Percentiles rank a stretch among this genome's conserved stretches.
These are phyloP conservation scores for Cystofilobasidium ferigula DNA, from an alignment of 768 basidiomycete species.

Conservation along the genomic window DNA sequence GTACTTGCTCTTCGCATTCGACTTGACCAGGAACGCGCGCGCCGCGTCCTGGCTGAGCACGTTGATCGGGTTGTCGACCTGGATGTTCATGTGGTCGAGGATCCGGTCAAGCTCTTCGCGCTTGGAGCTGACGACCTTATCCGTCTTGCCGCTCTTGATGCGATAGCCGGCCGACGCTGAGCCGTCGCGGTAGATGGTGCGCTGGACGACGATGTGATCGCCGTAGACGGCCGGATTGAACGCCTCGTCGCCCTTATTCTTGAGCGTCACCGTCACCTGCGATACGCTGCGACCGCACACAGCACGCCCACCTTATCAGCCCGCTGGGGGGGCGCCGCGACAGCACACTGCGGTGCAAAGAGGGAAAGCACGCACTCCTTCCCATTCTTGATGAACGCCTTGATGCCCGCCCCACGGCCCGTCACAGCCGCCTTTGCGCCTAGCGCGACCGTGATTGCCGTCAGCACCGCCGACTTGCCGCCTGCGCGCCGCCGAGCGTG, in stretches of 20 bases:
- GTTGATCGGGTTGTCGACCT: conserved; percentile 89
- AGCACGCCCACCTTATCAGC: too few relatives aligned
- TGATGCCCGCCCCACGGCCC: conserved; percentile 73
- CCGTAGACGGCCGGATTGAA: conserved; percentile 77
- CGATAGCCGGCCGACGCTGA: conserved; percentile 55
- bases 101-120: conserved; percentile 77
- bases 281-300: conserved; percentile 44
- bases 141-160: conserved; percentile 57
- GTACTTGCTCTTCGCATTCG: conserved; percentile 75
- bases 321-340: neutral
- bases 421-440: conserved; percentile 89
- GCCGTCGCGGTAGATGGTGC: conserved; percentile 67
- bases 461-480: conserved; percentile 87
- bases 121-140: conserved; percentile 58
- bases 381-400: conserved; percentile 75
- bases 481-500: conserved; percentile 48
- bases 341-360: neutral
- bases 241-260: conserved; percentile 85
- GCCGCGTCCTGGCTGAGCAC: conserved; percentile 57
- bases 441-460: conserved; percentile 82
- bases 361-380: conserved; percentile 48
- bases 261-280: conserved; percentile 67
- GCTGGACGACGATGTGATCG: conserved; percentile 69
- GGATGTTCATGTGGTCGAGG: conserved; percentile 90
- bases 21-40: conserved; percentile 72